Evolutionary conservation across 2,329 filamentous ascomycete genomes (phyloP).

Genomic region (Aspergillus hortae): DNA sequence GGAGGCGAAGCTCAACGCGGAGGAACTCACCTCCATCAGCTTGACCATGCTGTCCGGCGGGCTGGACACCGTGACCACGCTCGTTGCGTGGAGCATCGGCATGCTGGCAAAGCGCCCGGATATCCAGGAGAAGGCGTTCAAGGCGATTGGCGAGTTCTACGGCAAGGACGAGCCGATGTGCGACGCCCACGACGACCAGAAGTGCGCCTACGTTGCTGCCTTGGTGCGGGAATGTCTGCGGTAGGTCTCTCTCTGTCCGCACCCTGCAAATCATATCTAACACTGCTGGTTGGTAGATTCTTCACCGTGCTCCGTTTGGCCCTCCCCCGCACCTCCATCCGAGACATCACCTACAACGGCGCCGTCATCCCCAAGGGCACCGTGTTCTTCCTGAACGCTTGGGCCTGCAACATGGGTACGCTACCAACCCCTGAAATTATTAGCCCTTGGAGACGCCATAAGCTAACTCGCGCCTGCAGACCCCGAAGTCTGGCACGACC

Average conservation of each 20-base stretch:
- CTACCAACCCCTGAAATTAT: neutral
- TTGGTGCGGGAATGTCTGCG: constrained; percentile 61
- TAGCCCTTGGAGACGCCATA: too few species aligned
- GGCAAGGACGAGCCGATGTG: constrained; percentile 54
- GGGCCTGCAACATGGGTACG: constrained; percentile 66
- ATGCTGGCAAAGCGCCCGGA: constrained; percentile 58
- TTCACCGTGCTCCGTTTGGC: constrained; percentile 62
- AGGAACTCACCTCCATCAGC: constrained; percentile 63
- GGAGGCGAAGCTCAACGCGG: constrained; percentile 59
- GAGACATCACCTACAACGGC: constrained; percentile 57
- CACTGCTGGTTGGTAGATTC: constrained; percentile 36
- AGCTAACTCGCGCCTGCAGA: constrained; percentile 31
- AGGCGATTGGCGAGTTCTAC: constrained; percentile 56
- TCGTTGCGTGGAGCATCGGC: constrained; percentile 63
- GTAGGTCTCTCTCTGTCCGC: constrained; percentile 20
- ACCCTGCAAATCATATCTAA: neutral
- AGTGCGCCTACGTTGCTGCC: constrained; percentile 61
- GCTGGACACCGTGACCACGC: constrained; percentile 63
- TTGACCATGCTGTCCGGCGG: constrained; percentile 67
- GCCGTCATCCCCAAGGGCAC: constrained; percentile 59
- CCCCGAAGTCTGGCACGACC: constrained; percentile 55
- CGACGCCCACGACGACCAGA: constrained; percentile 60
- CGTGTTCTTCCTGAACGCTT: constrained; percentile 63
- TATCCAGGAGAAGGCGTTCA: constrained; percentile 58
- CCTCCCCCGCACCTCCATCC: constrained; percentile 59